These are phyloP conservation scores for Aspergillus diversus DNA, from an alignment of 495 filamentous ascomycete genomes.

Conservation along the genomic window DNA sequence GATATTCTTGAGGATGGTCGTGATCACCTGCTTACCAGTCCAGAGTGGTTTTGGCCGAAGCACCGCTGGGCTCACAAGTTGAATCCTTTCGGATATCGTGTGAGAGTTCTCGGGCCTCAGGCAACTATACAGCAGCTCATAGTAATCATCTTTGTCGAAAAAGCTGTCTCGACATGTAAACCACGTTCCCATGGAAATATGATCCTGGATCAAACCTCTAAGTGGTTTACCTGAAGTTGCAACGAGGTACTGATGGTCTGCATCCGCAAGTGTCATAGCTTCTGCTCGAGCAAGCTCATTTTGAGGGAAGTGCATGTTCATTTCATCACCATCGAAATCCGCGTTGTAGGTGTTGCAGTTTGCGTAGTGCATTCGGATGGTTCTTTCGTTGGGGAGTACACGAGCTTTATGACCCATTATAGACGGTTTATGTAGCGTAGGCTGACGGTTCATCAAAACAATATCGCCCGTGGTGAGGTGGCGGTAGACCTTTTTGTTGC, in stretches of 20 bases:
- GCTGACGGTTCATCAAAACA: constrained; percentile 98
- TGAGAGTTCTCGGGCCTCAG: constrained; percentile 88
- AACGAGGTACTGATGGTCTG: constrained; percentile 95
- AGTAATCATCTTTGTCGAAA: constrained; percentile 85
- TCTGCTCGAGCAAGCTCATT: constrained; percentile 93
- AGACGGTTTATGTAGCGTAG: constrained; percentile 99
- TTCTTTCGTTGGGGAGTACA: constrained; percentile 91
- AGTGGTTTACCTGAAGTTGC: constrained; percentile 93
- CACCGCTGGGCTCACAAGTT: constrained; percentile 77
- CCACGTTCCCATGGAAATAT: constrained; percentile 91
- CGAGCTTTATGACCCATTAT: constrained; percentile 98
- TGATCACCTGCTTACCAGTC: constrained; percentile 98
- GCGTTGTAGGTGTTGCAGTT: constrained; percentile 99
- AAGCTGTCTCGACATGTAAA: constrained; percentile 93
- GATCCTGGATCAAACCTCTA: constrained; percentile 97
- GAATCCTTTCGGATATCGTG: constrained; percentile 70
- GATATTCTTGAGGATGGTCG: constrained; percentile 92
- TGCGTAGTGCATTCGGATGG: constrained; percentile 99
- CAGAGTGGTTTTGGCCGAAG: constrained; percentile 80
- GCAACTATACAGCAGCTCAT: constrained; percentile 88
- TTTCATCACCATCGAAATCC: constrained; percentile 99
- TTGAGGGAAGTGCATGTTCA: constrained; percentile 99
- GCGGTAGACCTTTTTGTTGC: constrained; percentile 95
- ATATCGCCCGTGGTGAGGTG: constrained; percentile 96
- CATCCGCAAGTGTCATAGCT: constrained; percentile 89